Conservation (phyloP, 805 yeast genomes). For the Spathaspora boniae region DNA sequence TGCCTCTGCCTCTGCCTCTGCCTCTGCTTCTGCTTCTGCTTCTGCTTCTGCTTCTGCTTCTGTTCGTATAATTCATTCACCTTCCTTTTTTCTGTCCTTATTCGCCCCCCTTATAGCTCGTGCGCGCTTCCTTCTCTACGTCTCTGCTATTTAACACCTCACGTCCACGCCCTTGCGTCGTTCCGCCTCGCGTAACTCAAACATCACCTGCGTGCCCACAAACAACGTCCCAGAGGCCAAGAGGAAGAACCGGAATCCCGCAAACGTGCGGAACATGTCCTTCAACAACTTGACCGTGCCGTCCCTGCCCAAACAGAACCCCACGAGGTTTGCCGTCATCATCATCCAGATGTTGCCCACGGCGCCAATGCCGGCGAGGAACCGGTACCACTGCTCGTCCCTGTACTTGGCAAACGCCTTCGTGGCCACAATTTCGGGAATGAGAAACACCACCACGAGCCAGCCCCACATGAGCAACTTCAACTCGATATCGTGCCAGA, state of each 20-base stretch:
- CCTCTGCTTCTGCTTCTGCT: neutral
- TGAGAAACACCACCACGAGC: conserved; percentile 78
- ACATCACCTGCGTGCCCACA: conserved; percentile 90
- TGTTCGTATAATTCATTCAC: no score
- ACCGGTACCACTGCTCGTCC: conserved; percentile 67
- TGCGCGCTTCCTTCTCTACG: no score
- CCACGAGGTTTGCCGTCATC: conserved; percentile 95
- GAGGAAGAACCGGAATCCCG: conserved; percentile 64
- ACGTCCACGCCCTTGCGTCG: conserved; percentile 78
- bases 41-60: no score
- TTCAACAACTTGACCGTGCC: conserved; percentile 66
- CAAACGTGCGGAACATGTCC: conserved; percentile 68
- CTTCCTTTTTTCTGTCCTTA: no score
- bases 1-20: no score
- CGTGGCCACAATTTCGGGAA: conserved; percentile 80
- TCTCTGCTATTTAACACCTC: conserved; percentile 55
- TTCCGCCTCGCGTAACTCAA: conserved; percentile 85
- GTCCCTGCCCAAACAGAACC: conserved; percentile 89
- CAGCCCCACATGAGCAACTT: conserved; percentile 92
- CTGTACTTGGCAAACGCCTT: conserved; percentile 37
- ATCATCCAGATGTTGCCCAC: conserved; percentile 92
- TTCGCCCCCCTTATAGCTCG: neutral
- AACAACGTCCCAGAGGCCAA: conserved; percentile 64
- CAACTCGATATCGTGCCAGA: conserved; percentile 97
- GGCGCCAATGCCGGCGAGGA: conserved; percentile 82